phyloP scores from a whole-genome alignment of 2,329 filamentous ascomycete genomes.

The Nemania sp. region DNA sequence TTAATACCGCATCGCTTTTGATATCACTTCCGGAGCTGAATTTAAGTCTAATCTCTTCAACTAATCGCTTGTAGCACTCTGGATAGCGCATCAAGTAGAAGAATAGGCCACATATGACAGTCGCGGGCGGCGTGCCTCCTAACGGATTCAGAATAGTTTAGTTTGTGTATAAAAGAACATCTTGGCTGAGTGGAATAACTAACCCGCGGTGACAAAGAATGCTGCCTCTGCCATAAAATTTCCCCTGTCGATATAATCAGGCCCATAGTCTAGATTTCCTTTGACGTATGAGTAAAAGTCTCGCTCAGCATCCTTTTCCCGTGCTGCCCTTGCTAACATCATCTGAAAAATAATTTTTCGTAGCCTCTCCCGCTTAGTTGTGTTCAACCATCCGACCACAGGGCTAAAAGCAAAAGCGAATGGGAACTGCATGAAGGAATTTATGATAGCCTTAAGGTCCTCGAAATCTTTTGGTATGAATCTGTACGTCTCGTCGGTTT shows the following conservation, averaged over 20 bases:
- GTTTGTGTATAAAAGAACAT: neutral
- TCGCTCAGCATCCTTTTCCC: slow-evolving; percentile 7
- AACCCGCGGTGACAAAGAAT: neutral
- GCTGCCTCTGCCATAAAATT: neutral
- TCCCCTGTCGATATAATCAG: neutral
- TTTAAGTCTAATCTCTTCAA: neutral
- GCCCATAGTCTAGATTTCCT: neutral
- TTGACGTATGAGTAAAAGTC: slow-evolving; percentile 24
- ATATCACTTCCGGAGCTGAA: neutral
- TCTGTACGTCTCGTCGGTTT: slow-evolving; percentile 2
- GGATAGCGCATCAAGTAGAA: neutral
- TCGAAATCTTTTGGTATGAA: neutral
- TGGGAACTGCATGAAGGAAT: slow-evolving; percentile 1
- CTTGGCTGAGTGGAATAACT: too few species aligned
- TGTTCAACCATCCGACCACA: neutral
- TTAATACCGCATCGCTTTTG: neutral
- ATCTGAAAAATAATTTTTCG: neutral
- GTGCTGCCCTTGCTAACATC: slow-evolving; percentile 12
- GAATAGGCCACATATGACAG: neutral
- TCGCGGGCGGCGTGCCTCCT: neutral
- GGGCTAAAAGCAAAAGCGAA: neutral
- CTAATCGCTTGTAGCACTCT: neutral
- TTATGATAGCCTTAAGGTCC: neutral
- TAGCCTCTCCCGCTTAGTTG: neutral
- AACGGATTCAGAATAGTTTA: neutral